Conservation (phyloP, 345 rosid genomes). For the Arabis alpina region DNA sequence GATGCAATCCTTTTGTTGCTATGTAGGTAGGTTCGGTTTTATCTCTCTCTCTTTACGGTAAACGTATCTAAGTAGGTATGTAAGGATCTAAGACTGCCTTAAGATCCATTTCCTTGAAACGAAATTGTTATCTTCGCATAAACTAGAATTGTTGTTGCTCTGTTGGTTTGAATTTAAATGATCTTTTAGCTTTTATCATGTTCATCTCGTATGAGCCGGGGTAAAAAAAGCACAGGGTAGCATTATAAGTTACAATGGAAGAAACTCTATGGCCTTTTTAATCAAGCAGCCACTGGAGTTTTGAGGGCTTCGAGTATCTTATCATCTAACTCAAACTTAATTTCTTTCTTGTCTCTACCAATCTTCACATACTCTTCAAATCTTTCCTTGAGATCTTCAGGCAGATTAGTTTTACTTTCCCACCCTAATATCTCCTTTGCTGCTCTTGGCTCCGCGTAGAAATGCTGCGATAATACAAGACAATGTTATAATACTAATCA, state of each 20-base stretch:
- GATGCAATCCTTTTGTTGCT: conserved; percentile 19
- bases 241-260: conserved; percentile 19
- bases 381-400: conserved; percentile 83
- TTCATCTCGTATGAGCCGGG: conserved; percentile 24
- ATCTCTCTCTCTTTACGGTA: conserved; percentile 21
- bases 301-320: conserved; percentile 80
- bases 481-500: conserved; percentile 5
- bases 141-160: conserved; percentile 18
- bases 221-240: neutral
- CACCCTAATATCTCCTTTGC: conserved; percentile 90
- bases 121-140: neutral
- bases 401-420: conserved; percentile 68
- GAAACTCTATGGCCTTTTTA: conserved; percentile 5
- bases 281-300: conserved; percentile 64
- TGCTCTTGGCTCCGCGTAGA: conserved; percentile 93
- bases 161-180: conserved; percentile 13
- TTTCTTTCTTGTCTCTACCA: conserved; percentile 81
- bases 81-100: conserved; percentile 25
- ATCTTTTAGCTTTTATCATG: conserved; percentile 27
- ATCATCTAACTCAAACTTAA: conserved; percentile 79
- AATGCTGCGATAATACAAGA: conserved; percentile 63
- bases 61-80: conserved; percentile 26
- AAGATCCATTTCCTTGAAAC: conserved; percentile 21
- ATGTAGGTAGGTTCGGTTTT: conserved; percentile 33
- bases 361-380: conserved; percentile 76